These are phyloP conservation scores for Aspergillus brunneoviolaceus DNA, from an alignment of 2,329 filamentous ascomycete genomes.

Conservation along the genomic window DNA sequence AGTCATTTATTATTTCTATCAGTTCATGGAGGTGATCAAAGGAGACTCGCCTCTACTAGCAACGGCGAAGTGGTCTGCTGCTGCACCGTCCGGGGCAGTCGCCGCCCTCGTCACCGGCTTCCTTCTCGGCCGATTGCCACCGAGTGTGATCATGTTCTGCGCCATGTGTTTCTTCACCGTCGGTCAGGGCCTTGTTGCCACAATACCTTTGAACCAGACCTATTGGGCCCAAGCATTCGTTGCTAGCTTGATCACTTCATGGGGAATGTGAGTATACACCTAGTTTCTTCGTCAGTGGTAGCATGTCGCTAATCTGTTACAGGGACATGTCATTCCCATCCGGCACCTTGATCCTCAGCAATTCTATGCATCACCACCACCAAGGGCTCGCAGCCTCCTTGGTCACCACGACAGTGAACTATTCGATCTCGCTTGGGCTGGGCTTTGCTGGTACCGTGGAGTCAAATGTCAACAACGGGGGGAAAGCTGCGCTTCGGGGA, in stretches of 20 bases:
- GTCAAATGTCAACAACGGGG: slow-evolving; percentile 43
- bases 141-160: slow-evolving; percentile 30
- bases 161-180: slow-evolving; percentile 42
- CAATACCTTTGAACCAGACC: slow-evolving; percentile 53
- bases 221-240: slow-evolving; percentile 69
- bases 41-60: slow-evolving; percentile 28
- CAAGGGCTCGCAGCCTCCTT: slow-evolving; percentile 58
- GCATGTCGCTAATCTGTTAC: neutral
- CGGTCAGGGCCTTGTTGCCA: slow-evolving; percentile 43
- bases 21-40: slow-evolving; percentile 48
- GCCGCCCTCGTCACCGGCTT: slow-evolving; percentile 37
- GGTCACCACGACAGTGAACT: slow-evolving; percentile 67
- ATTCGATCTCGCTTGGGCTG: slow-evolving; percentile 65
- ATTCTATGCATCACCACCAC: slow-evolving; percentile 48
- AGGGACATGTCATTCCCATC: slow-evolving; percentile 68
- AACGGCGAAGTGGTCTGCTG: slow-evolving; percentile 27
- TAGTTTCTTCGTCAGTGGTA: neutral
- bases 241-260: slow-evolving; percentile 36
- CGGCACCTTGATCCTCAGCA: slow-evolving; percentile 60
- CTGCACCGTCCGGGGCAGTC: slow-evolving; percentile 29
- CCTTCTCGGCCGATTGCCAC: slow-evolving; percentile 31
- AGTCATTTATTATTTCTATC: slow-evolving; percentile 53
- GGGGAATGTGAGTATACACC: slow-evolving; percentile 29
- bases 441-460: slow-evolving; percentile 68
- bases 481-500: slow-evolving; percentile 34